Percentiles rank a stretch among this genome's conserved stretches.
Conservation (phyloP, 106 monocot species). For the Platanthera zijinensis region DNA sequence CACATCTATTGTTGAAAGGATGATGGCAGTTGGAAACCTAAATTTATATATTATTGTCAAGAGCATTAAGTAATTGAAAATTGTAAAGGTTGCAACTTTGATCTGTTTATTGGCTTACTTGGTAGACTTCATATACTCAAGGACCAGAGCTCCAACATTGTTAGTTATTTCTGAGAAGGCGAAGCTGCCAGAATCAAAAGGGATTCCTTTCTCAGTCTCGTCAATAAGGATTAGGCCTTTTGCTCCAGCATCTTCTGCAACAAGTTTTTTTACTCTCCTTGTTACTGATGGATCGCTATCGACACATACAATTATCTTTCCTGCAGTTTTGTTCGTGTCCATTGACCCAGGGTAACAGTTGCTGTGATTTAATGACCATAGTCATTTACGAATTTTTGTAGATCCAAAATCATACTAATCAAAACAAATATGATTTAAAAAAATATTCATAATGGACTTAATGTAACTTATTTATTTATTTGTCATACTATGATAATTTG, state of each 20-base stretch:
- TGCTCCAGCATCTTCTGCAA: slow-evolving; percentile 62
- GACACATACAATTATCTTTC: slow-evolving; percentile 80
- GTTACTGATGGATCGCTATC: slow-evolving; percentile 62
- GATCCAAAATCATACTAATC: background rate
- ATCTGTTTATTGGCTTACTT: slow-evolving; percentile 33
- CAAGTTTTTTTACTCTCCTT: slow-evolving; percentile 68
- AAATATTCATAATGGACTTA: too few species aligned
- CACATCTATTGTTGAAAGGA: slow-evolving; percentile 51
- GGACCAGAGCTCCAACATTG: slow-evolving; percentile 50
- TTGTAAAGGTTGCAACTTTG: background rate
- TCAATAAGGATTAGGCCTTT: slow-evolving; percentile 75
- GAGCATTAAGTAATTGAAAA: background rate
- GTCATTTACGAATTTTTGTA: background rate
- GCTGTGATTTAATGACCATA: slow-evolving; percentile 23
- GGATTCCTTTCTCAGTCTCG: slow-evolving; percentile 47
- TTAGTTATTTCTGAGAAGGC: slow-evolving; percentile 69
- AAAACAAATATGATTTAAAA: background rate
- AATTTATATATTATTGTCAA: slow-evolving; percentile 1
- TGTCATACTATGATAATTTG: too few species aligned
- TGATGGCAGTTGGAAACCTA: slow-evolving; percentile 56
- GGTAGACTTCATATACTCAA: slow-evolving; percentile 78
- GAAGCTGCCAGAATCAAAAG: slow-evolving; percentile 78
- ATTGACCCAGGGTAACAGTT: slow-evolving; percentile 96
- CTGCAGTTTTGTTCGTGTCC: slow-evolving; percentile 47
- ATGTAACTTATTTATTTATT: too few species aligned